Evolutionary conservation across 768 basidiomycete species (phyloP).

Genomic region (Mycena leptocephala): DNA sequence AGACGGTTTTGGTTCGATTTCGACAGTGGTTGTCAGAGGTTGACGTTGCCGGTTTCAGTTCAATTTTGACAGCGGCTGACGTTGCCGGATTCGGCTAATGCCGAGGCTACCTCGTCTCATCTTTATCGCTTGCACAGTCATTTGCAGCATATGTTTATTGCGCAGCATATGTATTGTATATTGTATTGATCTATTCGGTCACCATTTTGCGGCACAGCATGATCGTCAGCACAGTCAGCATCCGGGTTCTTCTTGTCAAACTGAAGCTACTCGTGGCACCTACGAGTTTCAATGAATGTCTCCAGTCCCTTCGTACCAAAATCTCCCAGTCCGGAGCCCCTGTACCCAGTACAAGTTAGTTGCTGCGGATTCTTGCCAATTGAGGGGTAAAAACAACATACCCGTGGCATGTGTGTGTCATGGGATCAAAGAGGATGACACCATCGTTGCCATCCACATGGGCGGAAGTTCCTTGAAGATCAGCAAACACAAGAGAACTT

Average conservation of each 20-base stretch:
- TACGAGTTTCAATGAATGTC: not conserved
- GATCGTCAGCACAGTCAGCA: not conserved
- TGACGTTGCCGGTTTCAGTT: not conserved
- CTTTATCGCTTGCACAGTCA: not conserved
- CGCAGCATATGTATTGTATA: no score
- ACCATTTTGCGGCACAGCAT: not conserved
- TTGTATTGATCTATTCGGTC: not conserved
- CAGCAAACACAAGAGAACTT: slow-evolving; percentile 20
- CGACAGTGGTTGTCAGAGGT: no score
- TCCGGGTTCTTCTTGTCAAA: not conserved
- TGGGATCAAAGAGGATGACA: slow-evolving; percentile 20
- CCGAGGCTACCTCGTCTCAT: not conserved
- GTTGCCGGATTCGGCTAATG: not conserved
- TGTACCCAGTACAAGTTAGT: not conserved
- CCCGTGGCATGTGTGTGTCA: slow-evolving; percentile 19
- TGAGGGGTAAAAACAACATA: not conserved
- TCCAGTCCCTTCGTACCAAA: not conserved
- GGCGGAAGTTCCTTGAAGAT: slow-evolving; percentile 20
- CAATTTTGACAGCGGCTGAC: not conserved
- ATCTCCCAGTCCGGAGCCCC: not conserved
- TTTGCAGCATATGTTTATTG: not conserved
- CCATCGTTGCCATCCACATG: slow-evolving; percentile 8
- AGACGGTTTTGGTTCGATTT: no score
- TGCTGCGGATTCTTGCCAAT: not conserved
- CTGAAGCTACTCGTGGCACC: not conserved